Evolutionary conservation across 495 filamentous ascomycete species (phyloP).

Genomic region (Annulohypoxylon bovei): DNA sequence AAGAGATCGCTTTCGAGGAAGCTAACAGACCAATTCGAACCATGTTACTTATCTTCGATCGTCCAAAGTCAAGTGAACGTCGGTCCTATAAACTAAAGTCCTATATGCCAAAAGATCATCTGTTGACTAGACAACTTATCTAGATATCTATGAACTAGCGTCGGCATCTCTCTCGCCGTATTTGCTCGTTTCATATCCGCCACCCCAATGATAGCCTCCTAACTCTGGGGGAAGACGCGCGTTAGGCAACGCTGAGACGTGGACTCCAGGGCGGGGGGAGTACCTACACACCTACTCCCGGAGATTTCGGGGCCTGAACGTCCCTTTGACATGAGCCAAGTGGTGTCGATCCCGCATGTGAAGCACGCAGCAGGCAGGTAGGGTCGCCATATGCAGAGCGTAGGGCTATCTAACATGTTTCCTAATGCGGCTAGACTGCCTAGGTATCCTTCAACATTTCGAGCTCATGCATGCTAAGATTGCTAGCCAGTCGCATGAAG

Average conservation of each 20-base stretch:
- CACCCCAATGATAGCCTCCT: not conserved
- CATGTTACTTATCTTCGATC: slow-evolving; percentile 8
- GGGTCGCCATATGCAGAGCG: slow-evolving; percentile 36
- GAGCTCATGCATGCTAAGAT: slow-evolving; percentile 19
- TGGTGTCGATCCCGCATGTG: slow-evolving; percentile 36
- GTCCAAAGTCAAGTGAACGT: not conserved
- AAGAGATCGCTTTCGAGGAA: not conserved
- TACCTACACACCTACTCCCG: slow-evolving; percentile 20
- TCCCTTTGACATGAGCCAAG: slow-evolving; percentile 23
- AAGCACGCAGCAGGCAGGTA: slow-evolving; percentile 34
- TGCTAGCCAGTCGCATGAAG: slow-evolving; percentile 25
- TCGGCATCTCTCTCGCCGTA: slow-evolving; percentile 8
- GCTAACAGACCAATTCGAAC: slow-evolving; percentile 4
- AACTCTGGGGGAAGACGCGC: slow-evolving; percentile 30
- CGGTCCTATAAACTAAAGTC: slow-evolving; percentile 1
- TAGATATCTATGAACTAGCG: slow-evolving; percentile 5
- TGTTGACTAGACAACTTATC: slow-evolving; percentile 8
- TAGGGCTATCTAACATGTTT: slow-evolving; percentile 39
- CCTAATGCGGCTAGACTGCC: slow-evolving; percentile 28
- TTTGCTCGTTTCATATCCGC: not conserved
- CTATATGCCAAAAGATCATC: not conserved
- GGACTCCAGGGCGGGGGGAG: slow-evolving; percentile 23
- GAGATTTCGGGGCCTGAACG: slow-evolving; percentile 31
- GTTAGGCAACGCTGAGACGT: slow-evolving; percentile 30
- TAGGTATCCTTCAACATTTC: slow-evolving; percentile 11